Evolutionary conservation across 257 asterid species (phyloP).

Genomic region (Orobanche coerulescens): DNA sequence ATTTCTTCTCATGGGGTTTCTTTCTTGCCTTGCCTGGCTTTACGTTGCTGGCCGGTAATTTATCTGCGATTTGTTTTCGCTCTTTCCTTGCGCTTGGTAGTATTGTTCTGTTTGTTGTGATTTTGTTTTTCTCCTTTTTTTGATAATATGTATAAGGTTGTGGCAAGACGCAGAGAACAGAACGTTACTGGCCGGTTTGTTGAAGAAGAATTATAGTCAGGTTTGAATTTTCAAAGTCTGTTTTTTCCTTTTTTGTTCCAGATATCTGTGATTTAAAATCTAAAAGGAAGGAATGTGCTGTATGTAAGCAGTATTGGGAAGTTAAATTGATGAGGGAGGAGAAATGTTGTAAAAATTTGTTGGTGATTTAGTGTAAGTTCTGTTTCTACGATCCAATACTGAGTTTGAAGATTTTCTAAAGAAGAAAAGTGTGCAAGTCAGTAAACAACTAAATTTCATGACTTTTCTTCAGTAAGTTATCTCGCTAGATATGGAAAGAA

Average conservation of each 20-base stretch:
- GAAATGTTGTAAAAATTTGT: background rate
- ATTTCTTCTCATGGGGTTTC: slow-evolving; percentile 58
- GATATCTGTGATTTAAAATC: slow-evolving; percentile 10
- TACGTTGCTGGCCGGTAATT: slow-evolving; percentile 83
- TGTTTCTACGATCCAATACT: background rate
- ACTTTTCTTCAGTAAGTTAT: background rate
- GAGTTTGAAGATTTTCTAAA: background rate
- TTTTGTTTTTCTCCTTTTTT: background rate
- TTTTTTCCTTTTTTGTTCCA: background rate
- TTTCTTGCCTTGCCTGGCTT: slow-evolving; percentile 92
- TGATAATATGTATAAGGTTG: slow-evolving; percentile 37
- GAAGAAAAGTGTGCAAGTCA: background rate
- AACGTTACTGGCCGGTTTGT: slow-evolving; percentile 40
- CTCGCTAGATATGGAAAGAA: background rate
- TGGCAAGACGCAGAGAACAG: slow-evolving; percentile 96
- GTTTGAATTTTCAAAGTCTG: slow-evolving; percentile 32
- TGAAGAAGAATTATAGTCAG: slow-evolving; percentile 58
- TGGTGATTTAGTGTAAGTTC: background rate
- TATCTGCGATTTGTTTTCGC: background rate
- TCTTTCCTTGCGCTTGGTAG: background rate
- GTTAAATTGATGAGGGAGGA: background rate
- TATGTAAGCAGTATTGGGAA: background rate
- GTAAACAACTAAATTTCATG: background rate
- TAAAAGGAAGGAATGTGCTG: background rate
- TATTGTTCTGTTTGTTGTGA: too few relatives aligned